Percentiles rank a stretch among this genome's conserved stretches.
Conservation (phyloP, 306 rosid species). For the Vicia sativa region DNA sequence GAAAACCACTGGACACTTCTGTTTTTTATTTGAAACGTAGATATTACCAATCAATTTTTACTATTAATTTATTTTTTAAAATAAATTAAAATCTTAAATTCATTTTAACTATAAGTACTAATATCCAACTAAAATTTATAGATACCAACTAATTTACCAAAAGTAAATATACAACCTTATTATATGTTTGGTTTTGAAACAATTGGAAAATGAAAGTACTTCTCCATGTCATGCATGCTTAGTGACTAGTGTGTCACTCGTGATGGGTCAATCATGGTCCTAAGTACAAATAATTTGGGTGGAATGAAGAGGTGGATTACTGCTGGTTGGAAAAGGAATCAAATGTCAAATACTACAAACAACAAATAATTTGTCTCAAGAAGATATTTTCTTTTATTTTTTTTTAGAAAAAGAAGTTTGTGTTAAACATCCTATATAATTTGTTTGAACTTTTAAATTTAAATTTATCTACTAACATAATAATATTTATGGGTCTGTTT, state of each 20-base stretch:
- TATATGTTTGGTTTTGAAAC: neutral
- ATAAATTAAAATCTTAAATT: too few species aligned
- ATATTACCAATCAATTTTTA: too few species aligned
- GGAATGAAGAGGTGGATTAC: neutral
- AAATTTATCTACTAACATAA: too few species aligned
- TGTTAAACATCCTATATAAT: too few species aligned
- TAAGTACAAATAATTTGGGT: neutral
- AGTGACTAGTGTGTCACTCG: neutral
- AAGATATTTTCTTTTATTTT: too few species aligned
- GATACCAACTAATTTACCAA: neutral
- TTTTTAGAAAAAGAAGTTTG: too few species aligned
- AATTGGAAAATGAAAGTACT: neutral
- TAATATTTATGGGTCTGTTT: too few species aligned
- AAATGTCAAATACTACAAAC: neutral
- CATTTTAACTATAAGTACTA: too few species aligned
- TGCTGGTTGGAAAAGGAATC: slow-evolving; percentile 13
- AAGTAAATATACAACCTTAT: neutral
- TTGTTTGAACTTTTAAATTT: too few species aligned
- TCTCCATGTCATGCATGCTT: neutral
- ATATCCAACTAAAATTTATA: too few species aligned
- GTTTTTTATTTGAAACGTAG: too few species aligned
- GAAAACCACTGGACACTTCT: neutral
- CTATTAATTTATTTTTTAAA: too few species aligned
- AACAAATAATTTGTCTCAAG: neutral
- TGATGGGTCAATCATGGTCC: neutral